Evolutionary conservation across 2,329 filamentous ascomycete species (phyloP), one percentile per base, ranked within the genome.

Genomic region (Claviceps sp.): DNA sequence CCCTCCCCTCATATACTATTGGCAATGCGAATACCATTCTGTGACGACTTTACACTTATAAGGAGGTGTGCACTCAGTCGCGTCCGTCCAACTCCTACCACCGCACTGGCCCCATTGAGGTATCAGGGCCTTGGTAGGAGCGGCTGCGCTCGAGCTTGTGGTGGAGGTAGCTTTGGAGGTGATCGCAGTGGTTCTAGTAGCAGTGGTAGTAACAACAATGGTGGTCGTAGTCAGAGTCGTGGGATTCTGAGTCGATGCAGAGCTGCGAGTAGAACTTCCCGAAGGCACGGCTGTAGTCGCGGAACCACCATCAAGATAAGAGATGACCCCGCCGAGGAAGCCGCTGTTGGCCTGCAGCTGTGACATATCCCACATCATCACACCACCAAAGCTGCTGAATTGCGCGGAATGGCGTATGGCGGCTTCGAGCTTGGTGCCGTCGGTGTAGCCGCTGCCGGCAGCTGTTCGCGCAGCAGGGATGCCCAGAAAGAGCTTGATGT

Each of bases 361-460:
- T 34, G 71, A 77, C 65, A 77, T 77, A 63, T 86, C 82, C 82
- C 81, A 85, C 67, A 84, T 72, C 82, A 85, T 84, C 30, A 82
- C 73, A 34, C 82, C 82, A 7, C 81, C 82, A 59, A 85, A 85
- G 63, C 74, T 82, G 3, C 68, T 63, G 60, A 75, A 85, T 42
- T 66, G 62, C 65, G 75, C 74, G 45, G 67, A 71, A 59, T 78
- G 83, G 37, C 70, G 52, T 55, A 85, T 72, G 37, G 81, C 70
- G 5, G 67, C 60, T 20, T 62, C 65, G 41, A 85, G 68, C 22
- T 70, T 63, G n/a, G 59, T 57, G 2, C 72, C 72, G 7, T 65
- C 59, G 13, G 73, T 60, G 61, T 84, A 86, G 2, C 82, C 81
- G 3, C 67, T 68, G 5, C 78, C 77, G 2, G 77, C 80, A 6